A percentile compares a stretch with the other conserved stretches of the same genome.
Conservation (phyloP, 2,329 filamentous ascomycete genomes). For the Neopestalotiopsis rosae region DNA sequence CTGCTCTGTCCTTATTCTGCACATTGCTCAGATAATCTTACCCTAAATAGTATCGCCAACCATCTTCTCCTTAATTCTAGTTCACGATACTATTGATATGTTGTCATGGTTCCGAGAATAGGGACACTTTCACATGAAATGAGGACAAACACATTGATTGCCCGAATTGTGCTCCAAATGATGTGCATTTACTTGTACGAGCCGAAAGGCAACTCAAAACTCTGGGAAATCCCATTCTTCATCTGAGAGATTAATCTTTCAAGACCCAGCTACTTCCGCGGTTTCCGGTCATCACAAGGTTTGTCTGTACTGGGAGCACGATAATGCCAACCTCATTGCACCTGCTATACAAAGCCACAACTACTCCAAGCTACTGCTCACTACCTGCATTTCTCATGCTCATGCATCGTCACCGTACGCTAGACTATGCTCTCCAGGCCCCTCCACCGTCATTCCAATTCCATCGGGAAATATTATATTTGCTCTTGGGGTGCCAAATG, state of each 20-base stretch:
- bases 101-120: neutral
- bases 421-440: constrained; percentile 7
- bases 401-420: neutral
- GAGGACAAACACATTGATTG: neutral
- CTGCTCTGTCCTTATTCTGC: neutral
- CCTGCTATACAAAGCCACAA: too few relatives aligned
- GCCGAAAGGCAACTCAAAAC: neutral
- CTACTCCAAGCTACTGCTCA: too few relatives aligned
- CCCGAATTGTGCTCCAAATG: neutral
- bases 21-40: neutral
- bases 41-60: neutral
- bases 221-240: neutral
- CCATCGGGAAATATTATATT: constrained; percentile 8
- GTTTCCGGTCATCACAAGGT: neutral
- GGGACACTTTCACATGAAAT: neutral
- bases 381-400: neutral
- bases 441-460: neutral
- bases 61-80: neutral
- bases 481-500: neutral
- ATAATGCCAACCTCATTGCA: neutral
- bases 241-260: neutral
- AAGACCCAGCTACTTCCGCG: neutral
- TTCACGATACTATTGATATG: neutral
- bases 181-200: neutral
- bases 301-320: neutral